Evolutionary conservation across 345 rosid genomes (phyloP).

Genomic region (Garcia nutans): DNA sequence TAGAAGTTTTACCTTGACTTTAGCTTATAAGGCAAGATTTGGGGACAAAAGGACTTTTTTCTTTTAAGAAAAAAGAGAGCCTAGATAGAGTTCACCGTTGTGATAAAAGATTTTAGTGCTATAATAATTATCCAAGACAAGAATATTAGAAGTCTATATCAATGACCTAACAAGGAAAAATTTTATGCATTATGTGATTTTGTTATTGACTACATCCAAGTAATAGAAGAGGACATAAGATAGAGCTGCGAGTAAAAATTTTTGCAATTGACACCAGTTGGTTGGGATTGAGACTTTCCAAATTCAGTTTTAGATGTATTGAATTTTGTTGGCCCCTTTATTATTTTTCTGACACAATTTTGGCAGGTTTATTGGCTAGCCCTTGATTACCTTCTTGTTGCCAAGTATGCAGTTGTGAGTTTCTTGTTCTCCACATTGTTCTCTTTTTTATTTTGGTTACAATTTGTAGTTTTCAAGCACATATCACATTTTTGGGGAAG

Average conservation of each 20-base stretch:
- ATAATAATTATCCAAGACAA: background rate
- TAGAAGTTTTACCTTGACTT: background rate
- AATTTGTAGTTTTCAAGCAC: background rate
- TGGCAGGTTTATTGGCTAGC: slow-evolving; percentile 90
- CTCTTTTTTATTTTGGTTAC: background rate
- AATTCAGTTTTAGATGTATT: background rate
- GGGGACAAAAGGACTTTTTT: background rate
- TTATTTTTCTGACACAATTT: slow-evolving; percentile 15
- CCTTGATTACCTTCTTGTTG: slow-evolving; percentile 78
- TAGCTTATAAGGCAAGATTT: background rate
- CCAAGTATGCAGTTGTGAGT: slow-evolving; percentile 88
- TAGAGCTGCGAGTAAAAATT: background rate
- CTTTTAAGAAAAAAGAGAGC: background rate
- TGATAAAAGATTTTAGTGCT: background rate
- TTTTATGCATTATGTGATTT: background rate
- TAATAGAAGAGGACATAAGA: background rate
- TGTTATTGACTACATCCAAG: background rate
- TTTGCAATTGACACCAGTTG: background rate
- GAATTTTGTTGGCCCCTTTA: background rate
- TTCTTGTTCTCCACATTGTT: slow-evolving; percentile 6
- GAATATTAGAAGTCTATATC: background rate
- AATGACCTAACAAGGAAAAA: background rate
- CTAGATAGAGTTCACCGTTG: background rate
- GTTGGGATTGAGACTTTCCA: background rate
- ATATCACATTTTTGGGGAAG: background rate